Conservation (phyloP, 305 asterid species). For the Fraxinus platypoda region DNA sequence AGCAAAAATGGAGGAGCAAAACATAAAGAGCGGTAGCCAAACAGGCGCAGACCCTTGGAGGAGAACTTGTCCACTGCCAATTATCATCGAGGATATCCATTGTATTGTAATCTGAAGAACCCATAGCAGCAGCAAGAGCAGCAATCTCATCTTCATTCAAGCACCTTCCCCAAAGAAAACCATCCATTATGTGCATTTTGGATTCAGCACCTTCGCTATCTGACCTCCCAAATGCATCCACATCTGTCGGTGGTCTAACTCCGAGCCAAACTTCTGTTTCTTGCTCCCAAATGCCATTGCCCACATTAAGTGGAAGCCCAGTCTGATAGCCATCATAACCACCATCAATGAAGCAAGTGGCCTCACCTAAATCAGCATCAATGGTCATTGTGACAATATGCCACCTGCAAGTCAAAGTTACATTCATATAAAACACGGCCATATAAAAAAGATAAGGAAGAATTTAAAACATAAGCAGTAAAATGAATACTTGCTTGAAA, state of each 20-base stretch:
- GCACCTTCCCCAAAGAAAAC: conserved; percentile 97
- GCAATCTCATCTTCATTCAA: conserved; percentile 93
- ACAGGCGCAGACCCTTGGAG: conserved; percentile 70
- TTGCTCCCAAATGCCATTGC: conserved; percentile 84
- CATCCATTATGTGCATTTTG: conserved; percentile 97
- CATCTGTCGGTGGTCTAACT: conserved; percentile 83
- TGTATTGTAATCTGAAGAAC: conserved; percentile 68
- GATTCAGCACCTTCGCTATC: conserved; percentile 97
- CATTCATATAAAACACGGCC: conserved; percentile 14
- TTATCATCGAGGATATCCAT: conserved; percentile 85
- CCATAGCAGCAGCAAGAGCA: conserved; percentile 76
- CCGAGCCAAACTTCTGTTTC: conserved; percentile 97
- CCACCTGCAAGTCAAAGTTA: conserved; percentile 69
- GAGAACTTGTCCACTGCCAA: conserved; percentile 99
- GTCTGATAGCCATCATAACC: conserved; percentile 90
- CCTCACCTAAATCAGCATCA: conserved; percentile 94
- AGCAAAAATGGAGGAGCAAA: conserved; percentile 1
- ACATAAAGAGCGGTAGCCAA: neutral
- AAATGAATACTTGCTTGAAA: neutral
- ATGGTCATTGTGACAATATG: conserved; percentile 93
- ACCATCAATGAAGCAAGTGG: conserved; percentile 94
- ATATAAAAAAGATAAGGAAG: neutral
- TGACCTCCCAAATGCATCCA: conserved; percentile 99
- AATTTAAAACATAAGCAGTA: neutral
- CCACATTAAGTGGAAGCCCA: conserved; percentile 79